Evolutionary conservation across 2,329 filamentous ascomycete genomes (phyloP).

Genomic region (Aureobasidium sp.): DNA sequence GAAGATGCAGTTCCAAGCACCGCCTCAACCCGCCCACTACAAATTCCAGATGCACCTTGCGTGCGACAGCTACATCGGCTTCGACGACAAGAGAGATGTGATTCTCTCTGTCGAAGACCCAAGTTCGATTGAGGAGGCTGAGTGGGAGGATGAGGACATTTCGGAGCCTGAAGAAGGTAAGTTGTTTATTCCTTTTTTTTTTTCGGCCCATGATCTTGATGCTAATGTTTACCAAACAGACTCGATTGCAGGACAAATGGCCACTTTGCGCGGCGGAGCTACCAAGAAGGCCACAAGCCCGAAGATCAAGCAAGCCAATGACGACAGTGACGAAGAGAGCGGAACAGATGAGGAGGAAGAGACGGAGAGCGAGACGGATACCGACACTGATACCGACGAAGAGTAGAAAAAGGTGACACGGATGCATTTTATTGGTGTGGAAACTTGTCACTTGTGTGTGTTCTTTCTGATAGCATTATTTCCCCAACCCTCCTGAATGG

Average conservation of each 20-base stretch:
- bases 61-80: slow-evolving; percentile 90
- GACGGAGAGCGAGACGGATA: slow-evolving; percentile 31
- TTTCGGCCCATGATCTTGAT: neutral
- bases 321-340: slow-evolving; percentile 28
- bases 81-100: slow-evolving; percentile 87
- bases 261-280: slow-evolving; percentile 26
- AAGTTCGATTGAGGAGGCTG: slow-evolving; percentile 68
- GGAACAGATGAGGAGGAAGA: slow-evolving; percentile 28
- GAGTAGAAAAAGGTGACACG: slow-evolving; percentile 32
- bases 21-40: slow-evolving; percentile 84
- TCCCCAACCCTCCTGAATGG: no score
- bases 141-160: slow-evolving; percentile 60
- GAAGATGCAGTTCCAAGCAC: slow-evolving; percentile 94
- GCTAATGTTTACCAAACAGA: slow-evolving; percentile 21
- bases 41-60: slow-evolving; percentile 90
- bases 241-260: slow-evolving; percentile 30
- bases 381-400: slow-evolving; percentile 67
- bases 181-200: slow-evolving; percentile 24
- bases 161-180: slow-evolving; percentile 96
- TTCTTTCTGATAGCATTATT: neutral
- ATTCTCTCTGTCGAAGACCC: slow-evolving; percentile 83
- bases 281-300: slow-evolving; percentile 16
- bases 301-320: slow-evolving; percentile 11
- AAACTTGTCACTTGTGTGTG: neutral
- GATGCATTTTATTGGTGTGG: neutral